Evolutionary conservation across 352 stramenopile genomes (phyloP), one percentile per base, ranked within the genome.

Genomic region (Globisporangium okanoganense): DNA sequence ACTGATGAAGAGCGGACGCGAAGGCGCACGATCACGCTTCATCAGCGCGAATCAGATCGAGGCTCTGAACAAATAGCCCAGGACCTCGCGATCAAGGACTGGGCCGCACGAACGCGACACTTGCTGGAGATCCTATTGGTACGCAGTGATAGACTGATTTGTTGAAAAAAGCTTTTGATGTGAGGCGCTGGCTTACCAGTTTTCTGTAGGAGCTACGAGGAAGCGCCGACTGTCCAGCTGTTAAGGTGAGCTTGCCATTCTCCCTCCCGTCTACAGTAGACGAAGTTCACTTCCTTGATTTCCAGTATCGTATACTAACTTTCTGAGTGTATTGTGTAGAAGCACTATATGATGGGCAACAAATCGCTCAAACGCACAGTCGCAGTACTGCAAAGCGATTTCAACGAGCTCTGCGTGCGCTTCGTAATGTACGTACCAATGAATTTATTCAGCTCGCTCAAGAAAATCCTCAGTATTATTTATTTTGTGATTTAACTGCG

Each of bases 361-460:
- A 52, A 52, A 10, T 29, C 49, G 29, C n/a, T 36, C 4, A 36
- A 40, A 18, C 35, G 36, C 12, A 60, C 41, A 25, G 54, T 51
- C 7, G 24, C 16, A 40, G 24, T 22, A 29, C 50, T 64, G 3
- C 58, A 53, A 4, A 53, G 29, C 3, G 48, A 44, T 10, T 52
- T 64, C 29, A 29, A 43, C 31, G 27, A 12, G 14, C 48, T 64
- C 14, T 58, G 58, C 27, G 18, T 53, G 20, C 58, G 49, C 27
- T 64, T 41, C 20, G 9, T 29, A n/a, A 22, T 64, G 58, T 64
- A 35, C 18, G 58, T 43, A 31, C 0, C 5, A 12, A 1, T 6
- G 20, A n/a, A 33, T 33, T 33, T 33, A 6, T 31, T 9, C 44
- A 49, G 18, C n/a, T 24, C 22, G 8, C 20, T 49, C 43, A 25